Percentiles rank a stretch among this genome's conserved stretches.
Evolutionary conservation across 129 eudicot species (phyloP).

Genomic region (Arctium lappa): DNA sequence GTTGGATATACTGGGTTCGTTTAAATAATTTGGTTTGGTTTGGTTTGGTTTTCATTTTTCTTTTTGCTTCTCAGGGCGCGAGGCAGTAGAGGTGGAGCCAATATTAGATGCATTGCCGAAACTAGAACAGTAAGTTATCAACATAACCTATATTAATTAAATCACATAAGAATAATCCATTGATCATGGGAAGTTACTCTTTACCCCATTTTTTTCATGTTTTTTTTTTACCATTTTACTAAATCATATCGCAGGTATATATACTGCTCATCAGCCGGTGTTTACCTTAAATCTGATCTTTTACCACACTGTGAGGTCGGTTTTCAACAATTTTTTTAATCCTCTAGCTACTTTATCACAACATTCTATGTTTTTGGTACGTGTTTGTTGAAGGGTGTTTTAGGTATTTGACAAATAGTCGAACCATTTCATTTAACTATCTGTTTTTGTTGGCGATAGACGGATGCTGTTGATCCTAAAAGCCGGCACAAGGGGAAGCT

Average conservation of each 20-base stretch:
- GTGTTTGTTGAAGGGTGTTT: background rate
- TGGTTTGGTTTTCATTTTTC: too few species aligned
- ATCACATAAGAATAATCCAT: background rate
- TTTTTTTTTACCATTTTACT: background rate
- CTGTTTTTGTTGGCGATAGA: conserved; percentile 26
- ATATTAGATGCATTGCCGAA: conserved; percentile 93
- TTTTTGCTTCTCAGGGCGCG: conserved; percentile 62
- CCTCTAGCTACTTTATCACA: background rate
- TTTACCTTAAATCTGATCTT: conserved; percentile 89
- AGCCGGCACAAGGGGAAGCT: conserved; percentile 99
- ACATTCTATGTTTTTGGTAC: background rate
- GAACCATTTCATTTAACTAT: background rate
- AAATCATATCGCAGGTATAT: conserved; percentile 59
- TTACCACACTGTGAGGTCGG: conserved; percentile 89
- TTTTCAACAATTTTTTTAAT: background rate
- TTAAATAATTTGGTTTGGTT: background rate
- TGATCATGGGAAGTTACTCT: background rate
- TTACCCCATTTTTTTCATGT: background rate
- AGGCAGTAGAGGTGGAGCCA: conserved; percentile 92
- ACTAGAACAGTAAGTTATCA: conserved; percentile 76
- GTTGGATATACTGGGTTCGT: background rate
- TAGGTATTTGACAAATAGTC: background rate
- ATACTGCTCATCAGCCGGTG: conserved; percentile 98
- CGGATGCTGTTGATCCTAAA: conserved; percentile 97
- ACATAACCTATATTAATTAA: background rate